Evolutionary conservation across 495 filamentous ascomycete genomes (phyloP), one percentile per base, ranked within the genome.

Genomic region (Sporormia fimetaria): DNA sequence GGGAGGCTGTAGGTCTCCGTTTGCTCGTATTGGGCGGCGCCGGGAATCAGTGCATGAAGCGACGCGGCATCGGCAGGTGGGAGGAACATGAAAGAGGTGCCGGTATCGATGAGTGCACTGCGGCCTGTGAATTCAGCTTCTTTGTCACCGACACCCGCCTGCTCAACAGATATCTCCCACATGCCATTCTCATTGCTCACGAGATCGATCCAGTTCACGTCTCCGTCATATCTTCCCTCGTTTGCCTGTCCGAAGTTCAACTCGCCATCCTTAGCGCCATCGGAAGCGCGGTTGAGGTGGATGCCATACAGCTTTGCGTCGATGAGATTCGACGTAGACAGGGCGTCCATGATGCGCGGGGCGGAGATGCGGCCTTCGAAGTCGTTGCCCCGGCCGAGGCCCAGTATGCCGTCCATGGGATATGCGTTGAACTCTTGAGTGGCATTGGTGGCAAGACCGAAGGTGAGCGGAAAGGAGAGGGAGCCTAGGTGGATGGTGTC

Each of bases 351-450:
- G 49, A 86, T 74, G 1, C 71, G 78, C 21, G 76, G 69, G 6
- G 67, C 66, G 8, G 60, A 58, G 49, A 65, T 66, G 5, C 57
- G 59, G 24, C 42, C 60, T 25, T 52, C 16, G 9, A 21, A 21
- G 2, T 63, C 51, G 44, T 61, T 36, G 60, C 63, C 49, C 61
- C 67, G 75, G 6, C 76, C 76, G n/a, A 92, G 62, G 5, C 82
- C 85, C 4, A 92, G 60, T 33, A 93, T 90, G n/a, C 85, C 85
- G 54, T 93, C 85, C 48, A 90, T 80, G 12, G 83, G 78, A 51
- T 86, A 90, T 46, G 67, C 69, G 21, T 61, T 44, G 58, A 94
- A 88, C 33, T 85, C 73, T 34, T 73, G 57, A 3, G 77, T 77
- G 10, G 78, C 78, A 15, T 69, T 63, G 26, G 67, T 74, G 11